These are phyloP conservation scores for Avicennia marina DNA, from an alignment of 257 asterid species.

Conservation along the genomic window DNA sequence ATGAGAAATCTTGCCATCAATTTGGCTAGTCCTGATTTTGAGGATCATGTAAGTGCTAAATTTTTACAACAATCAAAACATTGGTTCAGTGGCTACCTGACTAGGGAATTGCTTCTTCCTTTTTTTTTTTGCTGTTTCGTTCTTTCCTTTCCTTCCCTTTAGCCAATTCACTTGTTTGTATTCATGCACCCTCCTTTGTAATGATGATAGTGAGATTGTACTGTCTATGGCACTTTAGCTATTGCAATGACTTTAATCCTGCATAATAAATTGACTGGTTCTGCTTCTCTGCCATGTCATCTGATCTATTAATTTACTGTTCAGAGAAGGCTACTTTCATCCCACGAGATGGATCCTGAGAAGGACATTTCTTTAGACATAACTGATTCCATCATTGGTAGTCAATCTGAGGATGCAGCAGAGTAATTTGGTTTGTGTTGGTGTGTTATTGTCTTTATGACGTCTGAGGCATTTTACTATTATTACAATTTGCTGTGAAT, in stretches of 20 bases:
- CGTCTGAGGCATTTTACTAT: not conserved
- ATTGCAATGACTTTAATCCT: not conserved
- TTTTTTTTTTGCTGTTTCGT: not conserved
- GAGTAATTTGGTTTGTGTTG: constrained; percentile 22
- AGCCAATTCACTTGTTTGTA: not conserved
- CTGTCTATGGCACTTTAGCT: not conserved
- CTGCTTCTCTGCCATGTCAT: not conserved
- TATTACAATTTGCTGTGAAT: constrained; percentile 7
- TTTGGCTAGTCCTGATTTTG: constrained; percentile 78
- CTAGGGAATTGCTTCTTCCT: not conserved
- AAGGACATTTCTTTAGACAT: constrained; percentile 26
- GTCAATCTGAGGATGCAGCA: constrained; percentile 32
- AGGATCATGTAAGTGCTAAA: constrained; percentile 73
- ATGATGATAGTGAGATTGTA: not conserved
- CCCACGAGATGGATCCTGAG: constrained; percentile 45
- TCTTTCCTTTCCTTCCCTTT: not conserved
- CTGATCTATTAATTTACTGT: constrained; percentile 7
- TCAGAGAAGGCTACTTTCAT: constrained; percentile 60
- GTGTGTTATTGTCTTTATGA: not conserved
- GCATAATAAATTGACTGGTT: constrained; percentile 3
- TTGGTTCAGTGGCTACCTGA: constrained; percentile 3
- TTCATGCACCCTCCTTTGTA: not conserved
- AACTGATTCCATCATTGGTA: constrained; percentile 30
- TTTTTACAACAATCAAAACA: constrained; percentile 1
- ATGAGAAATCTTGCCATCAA: constrained; percentile 90